Percentiles rank a stretch among this genome's conserved stretches.
phyloP scores from a whole-genome alignment of 2,329 filamentous ascomycete species.

The Penicillium brasilianum region DNA sequence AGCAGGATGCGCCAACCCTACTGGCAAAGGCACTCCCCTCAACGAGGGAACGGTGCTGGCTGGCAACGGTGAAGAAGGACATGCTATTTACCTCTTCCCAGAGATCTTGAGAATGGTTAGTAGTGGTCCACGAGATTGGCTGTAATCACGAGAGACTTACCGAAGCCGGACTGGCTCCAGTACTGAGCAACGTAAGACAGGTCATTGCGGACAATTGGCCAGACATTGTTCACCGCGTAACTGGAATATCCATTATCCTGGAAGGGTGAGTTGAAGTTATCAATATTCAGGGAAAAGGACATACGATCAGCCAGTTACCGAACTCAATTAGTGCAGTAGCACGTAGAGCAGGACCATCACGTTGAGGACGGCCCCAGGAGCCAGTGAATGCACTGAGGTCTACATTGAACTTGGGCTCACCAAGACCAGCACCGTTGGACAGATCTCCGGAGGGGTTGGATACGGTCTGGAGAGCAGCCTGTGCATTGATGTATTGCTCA shows the following conservation, averaged over 20 bases:
- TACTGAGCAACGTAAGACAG: slow-evolving; percentile 67
- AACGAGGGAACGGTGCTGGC: slow-evolving; percentile 67
- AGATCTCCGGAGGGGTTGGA: slow-evolving; percentile 70
- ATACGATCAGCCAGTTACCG: slow-evolving; percentile 68
- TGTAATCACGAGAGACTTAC: slow-evolving; percentile 12
- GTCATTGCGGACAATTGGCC: slow-evolving; percentile 78
- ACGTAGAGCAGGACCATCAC: slow-evolving; percentile 77
- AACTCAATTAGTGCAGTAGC: slow-evolving; percentile 76
- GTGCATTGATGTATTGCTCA: slow-evolving; percentile 69
- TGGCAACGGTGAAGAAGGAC: slow-evolving; percentile 78
- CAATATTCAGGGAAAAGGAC: neutral
- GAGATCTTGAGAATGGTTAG: slow-evolving; percentile 55
- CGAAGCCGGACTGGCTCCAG: slow-evolving; percentile 66
- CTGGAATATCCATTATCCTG: slow-evolving; percentile 60
- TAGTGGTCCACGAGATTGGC: neutral
- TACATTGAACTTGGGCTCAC: slow-evolving; percentile 74
- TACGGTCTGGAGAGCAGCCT: slow-evolving; percentile 69
- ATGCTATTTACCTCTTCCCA: slow-evolving; percentile 82
- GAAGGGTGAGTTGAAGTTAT: neutral
- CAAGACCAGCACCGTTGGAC: slow-evolving; percentile 57
- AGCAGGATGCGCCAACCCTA: slow-evolving; percentile 64
- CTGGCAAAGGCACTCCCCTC: slow-evolving; percentile 68
- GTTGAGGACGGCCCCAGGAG: slow-evolving; percentile 77
- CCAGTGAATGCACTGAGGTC: slow-evolving; percentile 66
- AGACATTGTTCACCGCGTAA: slow-evolving; percentile 63